Evolutionary conservation across 441 rosid genomes (phyloP).

Genomic region (Euphorbia corollata): DNA sequence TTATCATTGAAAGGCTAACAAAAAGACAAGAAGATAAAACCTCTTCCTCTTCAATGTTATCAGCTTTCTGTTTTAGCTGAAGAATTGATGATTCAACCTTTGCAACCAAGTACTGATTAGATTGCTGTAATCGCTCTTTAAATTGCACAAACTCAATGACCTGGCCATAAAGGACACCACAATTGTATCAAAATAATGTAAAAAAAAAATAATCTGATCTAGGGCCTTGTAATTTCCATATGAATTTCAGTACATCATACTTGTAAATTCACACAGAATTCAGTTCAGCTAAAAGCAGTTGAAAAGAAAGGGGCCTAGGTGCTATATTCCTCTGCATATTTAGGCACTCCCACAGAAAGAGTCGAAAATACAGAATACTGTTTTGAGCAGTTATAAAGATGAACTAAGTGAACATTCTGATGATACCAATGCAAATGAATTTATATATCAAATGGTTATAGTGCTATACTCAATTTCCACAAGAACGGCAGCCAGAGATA

Average conservation of each 20-base stretch:
- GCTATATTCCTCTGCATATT: not conserved
- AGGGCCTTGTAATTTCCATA: too few relatives aligned
- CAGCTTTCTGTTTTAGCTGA: constrained; percentile 74
- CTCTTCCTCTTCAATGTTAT: constrained; percentile 73
- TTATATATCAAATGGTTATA: not conserved
- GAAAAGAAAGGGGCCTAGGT: not conserved
- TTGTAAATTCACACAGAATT: too few relatives aligned
- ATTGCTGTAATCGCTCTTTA: constrained; percentile 75
- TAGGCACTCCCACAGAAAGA: not conserved
- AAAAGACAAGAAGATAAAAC: constrained; percentile 25
- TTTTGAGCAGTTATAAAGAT: not conserved
- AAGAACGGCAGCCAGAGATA: not conserved
- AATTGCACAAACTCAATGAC: constrained; percentile 95
- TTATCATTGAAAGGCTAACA: not conserved
- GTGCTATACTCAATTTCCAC: not conserved
- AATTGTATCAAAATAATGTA: constrained; percentile 8
- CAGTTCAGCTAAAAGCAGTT: too few relatives aligned
- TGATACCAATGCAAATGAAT: not conserved
- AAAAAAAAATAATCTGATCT: not conserved
- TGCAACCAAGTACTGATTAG: constrained; percentile 72
- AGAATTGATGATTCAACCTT: constrained; percentile 67
- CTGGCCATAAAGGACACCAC: constrained; percentile 37
- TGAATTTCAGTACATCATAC: too few relatives aligned
- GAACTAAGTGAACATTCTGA: not conserved
- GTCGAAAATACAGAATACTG: not conserved